Evolutionary conservation across 768 basidiomycete species (phyloP).

Genomic region (Glaciozyma martinii): DNA sequence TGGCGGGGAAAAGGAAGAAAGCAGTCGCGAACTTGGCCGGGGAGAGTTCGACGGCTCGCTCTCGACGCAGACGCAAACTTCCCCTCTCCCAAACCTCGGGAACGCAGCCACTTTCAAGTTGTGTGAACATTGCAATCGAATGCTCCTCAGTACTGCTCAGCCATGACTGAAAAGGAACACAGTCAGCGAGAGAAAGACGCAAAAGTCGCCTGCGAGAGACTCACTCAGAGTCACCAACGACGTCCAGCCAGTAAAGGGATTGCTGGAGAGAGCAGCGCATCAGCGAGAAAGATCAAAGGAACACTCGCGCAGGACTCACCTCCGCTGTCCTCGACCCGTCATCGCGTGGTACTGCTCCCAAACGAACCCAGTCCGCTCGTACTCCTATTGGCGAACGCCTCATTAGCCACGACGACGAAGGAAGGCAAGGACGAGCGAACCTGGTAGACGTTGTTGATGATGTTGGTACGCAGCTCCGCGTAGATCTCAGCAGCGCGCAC

Average conservation of each 20-base stretch:
- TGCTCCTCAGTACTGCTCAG: conserved; percentile 23
- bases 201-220: neutral
- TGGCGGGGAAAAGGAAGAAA: neutral
- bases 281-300: conserved; percentile 3
- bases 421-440: conserved; percentile 37
- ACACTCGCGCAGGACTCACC: conserved; percentile 47
- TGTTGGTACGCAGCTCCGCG: conserved; percentile 63
- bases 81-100: no score
- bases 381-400: conserved; percentile 52
- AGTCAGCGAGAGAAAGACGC: neutral
- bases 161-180: conserved; percentile 20
- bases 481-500: conserved; percentile 69
- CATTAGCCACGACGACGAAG: neutral
- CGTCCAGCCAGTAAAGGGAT: conserved; percentile 97
- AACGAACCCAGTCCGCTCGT: conserved; percentile 81
- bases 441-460: conserved; percentile 74
- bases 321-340: conserved; percentile 74
- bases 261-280: conserved; percentile 46
- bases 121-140: no score
- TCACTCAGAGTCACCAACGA: conserved; percentile 43
- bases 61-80: no score
- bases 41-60: no score
- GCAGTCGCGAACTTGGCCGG: neutral
- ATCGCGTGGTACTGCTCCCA: conserved; percentile 93
- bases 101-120: neutral